Evolutionary conservation across 805 yeast genomes (phyloP).

Genomic region (Hanseniaspora guilliermondii): DNA sequence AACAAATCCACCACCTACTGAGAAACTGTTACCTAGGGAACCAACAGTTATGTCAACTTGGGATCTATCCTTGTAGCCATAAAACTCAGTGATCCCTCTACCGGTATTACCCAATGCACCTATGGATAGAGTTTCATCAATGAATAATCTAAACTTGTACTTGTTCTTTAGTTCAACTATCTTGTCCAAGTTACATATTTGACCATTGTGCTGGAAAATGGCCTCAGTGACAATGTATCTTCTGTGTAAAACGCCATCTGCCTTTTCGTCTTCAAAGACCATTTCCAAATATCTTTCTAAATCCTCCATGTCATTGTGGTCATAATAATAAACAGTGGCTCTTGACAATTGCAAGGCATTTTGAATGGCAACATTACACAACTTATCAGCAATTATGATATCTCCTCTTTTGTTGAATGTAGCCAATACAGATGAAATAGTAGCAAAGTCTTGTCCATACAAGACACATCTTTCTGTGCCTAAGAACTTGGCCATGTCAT

Average conservation of each 20-base stretch:
- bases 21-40: slow-evolving; percentile 67
- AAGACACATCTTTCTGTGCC: slow-evolving; percentile 68
- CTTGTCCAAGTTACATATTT: slow-evolving; percentile 55
- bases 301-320: slow-evolving; percentile 81
- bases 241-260: slow-evolving; percentile 61
- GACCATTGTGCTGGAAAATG: slow-evolving; percentile 69
- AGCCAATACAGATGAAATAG: slow-evolving; percentile 79
- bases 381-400: slow-evolving; percentile 73
- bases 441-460: slow-evolving; percentile 85
- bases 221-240: slow-evolving; percentile 89
- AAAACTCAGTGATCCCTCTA: slow-evolving; percentile 72
- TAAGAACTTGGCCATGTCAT: slow-evolving; percentile 59
- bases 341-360: slow-evolving; percentile 81
- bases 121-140: slow-evolving; percentile 78
- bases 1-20: slow-evolving; percentile 87
- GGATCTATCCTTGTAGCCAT: slow-evolving; percentile 44
- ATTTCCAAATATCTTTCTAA: slow-evolving; percentile 57
- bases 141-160: slow-evolving; percentile 71
- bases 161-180: slow-evolving; percentile 63
- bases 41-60: slow-evolving; percentile 81
- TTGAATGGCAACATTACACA: slow-evolving; percentile 63
- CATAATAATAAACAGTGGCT: slow-evolving; percentile 58
- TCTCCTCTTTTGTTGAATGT: slow-evolving; percentile 94
- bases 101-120: slow-evolving; percentile 82
- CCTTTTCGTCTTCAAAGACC: slow-evolving; percentile 44